Evolutionary conservation across 1,284 basidiomycete species (phyloP), one percentile per base, ranked within the genome.

Genomic region (Cryptococcus depauperatus): DNA sequence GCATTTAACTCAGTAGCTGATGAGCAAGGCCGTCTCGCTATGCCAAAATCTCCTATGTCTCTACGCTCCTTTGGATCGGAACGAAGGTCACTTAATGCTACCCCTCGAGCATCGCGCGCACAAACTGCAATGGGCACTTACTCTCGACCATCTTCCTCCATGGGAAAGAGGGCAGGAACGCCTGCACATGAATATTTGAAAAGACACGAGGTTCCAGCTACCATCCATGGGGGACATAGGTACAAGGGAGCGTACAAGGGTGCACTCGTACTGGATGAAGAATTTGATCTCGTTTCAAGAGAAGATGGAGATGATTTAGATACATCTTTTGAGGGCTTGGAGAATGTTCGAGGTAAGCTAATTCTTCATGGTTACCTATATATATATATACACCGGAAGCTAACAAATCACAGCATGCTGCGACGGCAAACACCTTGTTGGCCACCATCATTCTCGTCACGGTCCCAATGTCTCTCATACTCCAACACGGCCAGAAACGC

Each of bases 241-340:
- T 65, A 58, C 54, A 68, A 62, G 52, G 62, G 66, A 13, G 43
- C 63, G 21, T 66, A 63, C 51, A 67, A 64, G 54, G 60, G 56
- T 7, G 56, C 58, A 5, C 54, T 55, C 9, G 48, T 54, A 3
- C 41, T 43, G 14, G 55, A 48, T 38, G 80, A 83, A 5, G 86
- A 87, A 34, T 77, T 87, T n/a, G 83, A 74, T 44, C 47, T 73
- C 23, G 64, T 73, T 10, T 55, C 62, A 34, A 54, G 65, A n/a
- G 62, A 62, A 16, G 80, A 86, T 51, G 83, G 82, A 34, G 77
- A 78, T 18, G 74, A 82, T 58, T 83, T 81, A 8, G 86, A 89
- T 54, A 82, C 83, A 41, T 86, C 80, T 2, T 98, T 82, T 64
- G 92, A 97, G 59, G 93, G 91, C 0, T 65, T 98, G 37, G 92